phyloP scores from a whole-genome alignment of 495 filamentous ascomycete genomes.

The Hypoxylon cercidicola region DNA sequence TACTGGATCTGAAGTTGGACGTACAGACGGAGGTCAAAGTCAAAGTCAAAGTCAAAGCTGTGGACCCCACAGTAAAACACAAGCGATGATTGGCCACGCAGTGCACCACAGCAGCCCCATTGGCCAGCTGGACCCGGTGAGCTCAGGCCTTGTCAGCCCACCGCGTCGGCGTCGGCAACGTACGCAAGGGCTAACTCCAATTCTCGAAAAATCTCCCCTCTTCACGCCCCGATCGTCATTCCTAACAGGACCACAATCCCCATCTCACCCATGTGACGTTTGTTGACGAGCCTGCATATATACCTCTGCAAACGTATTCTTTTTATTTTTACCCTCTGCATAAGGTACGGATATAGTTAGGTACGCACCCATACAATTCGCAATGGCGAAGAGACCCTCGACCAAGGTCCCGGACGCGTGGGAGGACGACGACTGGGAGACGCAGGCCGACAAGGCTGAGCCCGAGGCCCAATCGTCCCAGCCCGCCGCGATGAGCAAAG shows the following conservation, averaged over 20 bases:
- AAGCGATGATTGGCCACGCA: not conserved
- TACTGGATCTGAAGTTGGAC: slow-evolving; percentile 6
- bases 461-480: slow-evolving; percentile 52
- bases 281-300: not conserved
- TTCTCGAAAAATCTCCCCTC: slow-evolving; percentile 40
- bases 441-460: slow-evolving; percentile 68
- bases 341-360: too few relatives aligned
- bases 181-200: not conserved
- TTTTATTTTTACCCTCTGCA: too few relatives aligned
- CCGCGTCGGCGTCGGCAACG: not conserved
- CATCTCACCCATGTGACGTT: not conserved
- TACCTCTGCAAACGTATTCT: not conserved
- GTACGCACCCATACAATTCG: slow-evolving; percentile 8
- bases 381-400: slow-evolving; percentile 65
- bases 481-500: slow-evolving; percentile 64
- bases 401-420: slow-evolving; percentile 77
- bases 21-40: not conserved
- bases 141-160: too few relatives aligned
- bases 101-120: too few relatives aligned
- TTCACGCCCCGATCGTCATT: not conserved
- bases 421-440: slow-evolving; percentile 89
- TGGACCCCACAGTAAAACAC: too few relatives aligned
- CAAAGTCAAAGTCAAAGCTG: too few relatives aligned
- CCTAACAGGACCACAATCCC: slow-evolving; percentile 5
- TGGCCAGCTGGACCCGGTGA: too few relatives aligned